phyloP scores from a whole-genome alignment of 169 alveolate genomes.

The Eimeria sp. region DNA sequence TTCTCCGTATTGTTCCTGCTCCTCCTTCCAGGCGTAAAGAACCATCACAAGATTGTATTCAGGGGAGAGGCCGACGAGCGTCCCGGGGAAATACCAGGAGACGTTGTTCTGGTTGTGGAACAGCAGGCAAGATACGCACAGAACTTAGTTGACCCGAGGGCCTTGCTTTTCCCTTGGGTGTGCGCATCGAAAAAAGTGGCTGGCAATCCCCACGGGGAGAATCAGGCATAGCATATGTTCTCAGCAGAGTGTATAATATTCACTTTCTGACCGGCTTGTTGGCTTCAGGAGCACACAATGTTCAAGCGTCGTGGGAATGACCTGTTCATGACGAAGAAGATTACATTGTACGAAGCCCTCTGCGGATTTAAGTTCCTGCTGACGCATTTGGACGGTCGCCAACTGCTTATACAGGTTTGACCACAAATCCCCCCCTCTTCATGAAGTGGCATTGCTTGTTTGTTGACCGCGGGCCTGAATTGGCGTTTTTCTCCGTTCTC shows the following conservation, averaged over 20 bases:
- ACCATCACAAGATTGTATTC: conserved; percentile 96
- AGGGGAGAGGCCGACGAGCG: conserved; percentile 98
- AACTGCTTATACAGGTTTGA: conserved; percentile 88
- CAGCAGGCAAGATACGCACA: conserved; percentile 85
- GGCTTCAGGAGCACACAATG: conserved; percentile 91
- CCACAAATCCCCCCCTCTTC: background rate
- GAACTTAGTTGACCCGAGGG: background rate
- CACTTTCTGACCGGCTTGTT: no score
- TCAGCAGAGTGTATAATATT: background rate
- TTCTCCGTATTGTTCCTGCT: background rate
- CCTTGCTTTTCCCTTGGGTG: background rate
- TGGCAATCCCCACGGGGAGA: background rate
- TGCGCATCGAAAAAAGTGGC: background rate
- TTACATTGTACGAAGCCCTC: conserved; percentile 96
- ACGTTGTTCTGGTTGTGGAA: conserved; percentile 94
- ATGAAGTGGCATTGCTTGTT: background rate
- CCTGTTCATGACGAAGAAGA: conserved; percentile 93
- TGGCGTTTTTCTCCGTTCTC: conserved; percentile 33
- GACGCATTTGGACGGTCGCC: conserved; percentile 97
- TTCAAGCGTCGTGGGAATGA: conserved; percentile 98
- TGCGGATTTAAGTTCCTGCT: conserved; percentile 96
- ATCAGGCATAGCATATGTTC: background rate
- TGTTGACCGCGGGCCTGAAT: conserved; percentile 71
- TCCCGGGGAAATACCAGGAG: conserved; percentile 98
- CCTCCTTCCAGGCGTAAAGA: conserved; percentile 87